Conservation (phyloP, 768 basidiomycete species). For the Rhodotorula kratochvilovae region DNA sequence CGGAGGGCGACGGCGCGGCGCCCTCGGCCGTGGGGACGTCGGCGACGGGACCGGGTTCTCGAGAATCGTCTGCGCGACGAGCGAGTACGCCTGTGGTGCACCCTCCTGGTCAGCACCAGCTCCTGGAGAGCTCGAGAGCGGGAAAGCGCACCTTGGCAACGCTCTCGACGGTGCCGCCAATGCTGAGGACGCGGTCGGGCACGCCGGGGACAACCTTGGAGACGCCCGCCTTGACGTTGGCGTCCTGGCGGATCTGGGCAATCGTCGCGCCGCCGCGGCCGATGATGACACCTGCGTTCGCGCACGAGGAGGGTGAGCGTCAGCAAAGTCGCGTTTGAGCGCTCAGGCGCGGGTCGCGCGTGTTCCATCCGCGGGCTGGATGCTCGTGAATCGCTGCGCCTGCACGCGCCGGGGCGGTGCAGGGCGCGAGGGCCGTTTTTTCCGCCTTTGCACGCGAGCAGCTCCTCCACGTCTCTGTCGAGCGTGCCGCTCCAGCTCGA, state of each 20-base stretch:
- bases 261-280: slow-evolving; percentile 97
- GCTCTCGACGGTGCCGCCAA: slow-evolving; percentile 84
- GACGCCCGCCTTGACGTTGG: slow-evolving; percentile 96
- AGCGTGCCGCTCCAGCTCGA: too few relatives aligned
- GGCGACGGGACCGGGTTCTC: slow-evolving; percentile 67
- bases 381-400: too few relatives aligned
- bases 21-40: slow-evolving; percentile 64
- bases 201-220: slow-evolving; percentile 97
- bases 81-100: slow-evolving; percentile 85
- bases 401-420: too few relatives aligned
- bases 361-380: too few relatives aligned
- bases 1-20: slow-evolving; percentile 58
- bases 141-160: slow-evolving; percentile 69
- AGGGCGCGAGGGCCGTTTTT: too few relatives aligned
- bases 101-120: too few relatives aligned
- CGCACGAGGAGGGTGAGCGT: too few relatives aligned
- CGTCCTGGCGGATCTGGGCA: slow-evolving; percentile 89
- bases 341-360: too few relatives aligned
- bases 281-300: slow-evolving; percentile 75
- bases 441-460: too few relatives aligned
- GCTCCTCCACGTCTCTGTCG: too few relatives aligned
- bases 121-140: too few relatives aligned
- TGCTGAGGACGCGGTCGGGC: slow-evolving; percentile 92
- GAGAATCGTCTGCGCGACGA: slow-evolving; percentile 67
- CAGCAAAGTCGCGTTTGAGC: not conserved